phyloP scores from a whole-genome alignment of 192 early-diverging fungal species.

The Spizellomyces sp. region DNA sequence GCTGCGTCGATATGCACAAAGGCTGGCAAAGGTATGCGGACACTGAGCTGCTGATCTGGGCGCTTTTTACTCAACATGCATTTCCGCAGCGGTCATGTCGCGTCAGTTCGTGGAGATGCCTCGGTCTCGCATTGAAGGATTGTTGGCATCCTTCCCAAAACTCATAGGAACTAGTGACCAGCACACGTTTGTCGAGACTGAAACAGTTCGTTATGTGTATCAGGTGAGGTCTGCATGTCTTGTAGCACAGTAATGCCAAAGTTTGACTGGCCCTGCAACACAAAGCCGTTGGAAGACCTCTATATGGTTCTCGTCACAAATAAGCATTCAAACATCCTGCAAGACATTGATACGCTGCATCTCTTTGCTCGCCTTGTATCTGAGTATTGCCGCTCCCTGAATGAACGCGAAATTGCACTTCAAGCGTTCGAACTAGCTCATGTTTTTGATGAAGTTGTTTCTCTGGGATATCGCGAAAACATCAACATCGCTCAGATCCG shows the following conservation, averaged over 20 bases:
- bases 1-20: slow-evolving; percentile 91
- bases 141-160: slow-evolving; percentile 96
- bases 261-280: too few species aligned
- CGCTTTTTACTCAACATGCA: not conserved
- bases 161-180: slow-evolving; percentile 87
- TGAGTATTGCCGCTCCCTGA: slow-evolving; percentile 82
- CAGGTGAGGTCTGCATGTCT: slow-evolving; percentile 45
- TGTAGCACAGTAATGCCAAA: too few species aligned
- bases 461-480: slow-evolving; percentile 85
- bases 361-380: slow-evolving; percentile 90
- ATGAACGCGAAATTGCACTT: slow-evolving; percentile 83
- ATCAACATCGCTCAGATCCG: slow-evolving; percentile 89
- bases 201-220: slow-evolving; percentile 96
- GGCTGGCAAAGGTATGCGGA: slow-evolving; percentile 80
- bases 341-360: slow-evolving; percentile 97
- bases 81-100: slow-evolving; percentile 35
- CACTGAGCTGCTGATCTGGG: slow-evolving; percentile 1
- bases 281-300: slow-evolving; percentile 88
- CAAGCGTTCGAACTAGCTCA: slow-evolving; percentile 88
- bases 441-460: slow-evolving; percentile 96
- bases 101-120: slow-evolving; percentile 98
- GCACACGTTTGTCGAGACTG: slow-evolving; percentile 97
- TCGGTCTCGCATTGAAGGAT: slow-evolving; percentile 92
- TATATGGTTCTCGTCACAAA: slow-evolving; percentile 97
- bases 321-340: slow-evolving; percentile 92